Evolutionary conservation across 2,329 filamentous ascomycete genomes (phyloP).

Genomic region (Beauveria sp.): DNA sequence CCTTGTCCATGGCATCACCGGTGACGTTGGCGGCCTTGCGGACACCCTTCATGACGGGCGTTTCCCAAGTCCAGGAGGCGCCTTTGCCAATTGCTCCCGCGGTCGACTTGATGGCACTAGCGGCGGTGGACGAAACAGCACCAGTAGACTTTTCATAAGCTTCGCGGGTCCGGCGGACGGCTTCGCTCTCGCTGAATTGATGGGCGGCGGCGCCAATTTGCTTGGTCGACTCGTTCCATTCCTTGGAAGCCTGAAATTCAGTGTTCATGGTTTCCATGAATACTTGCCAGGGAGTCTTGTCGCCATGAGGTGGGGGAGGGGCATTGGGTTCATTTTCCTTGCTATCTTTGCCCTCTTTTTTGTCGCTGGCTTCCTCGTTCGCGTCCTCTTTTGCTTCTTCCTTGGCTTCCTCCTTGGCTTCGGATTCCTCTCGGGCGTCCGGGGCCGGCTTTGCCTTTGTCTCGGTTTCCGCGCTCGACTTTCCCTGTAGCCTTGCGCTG

Average conservation of each 20-base stretch:
- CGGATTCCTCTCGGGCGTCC: conserved; percentile 32
- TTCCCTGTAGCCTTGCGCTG: conserved; percentile 19
- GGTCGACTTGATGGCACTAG: conserved; percentile 75
- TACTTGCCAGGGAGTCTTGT: conserved; percentile 98
- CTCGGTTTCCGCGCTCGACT: conserved; percentile 29
- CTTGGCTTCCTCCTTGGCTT: conserved; percentile 31
- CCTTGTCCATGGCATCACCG: conserved; percentile 82
- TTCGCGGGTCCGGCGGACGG: conserved; percentile 74
- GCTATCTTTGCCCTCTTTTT: conserved; percentile 35
- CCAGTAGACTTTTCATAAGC: conserved; percentile 84
- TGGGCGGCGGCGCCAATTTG: conserved; percentile 82
- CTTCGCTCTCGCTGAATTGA: conserved; percentile 88
- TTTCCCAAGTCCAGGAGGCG: conserved; percentile 96
- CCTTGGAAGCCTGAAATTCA: conserved; percentile 94
- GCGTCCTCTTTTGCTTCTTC: conserved; percentile 27
- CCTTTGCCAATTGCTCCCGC: conserved; percentile 83
- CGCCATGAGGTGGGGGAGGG: conserved; percentile 88
- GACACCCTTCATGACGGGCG: conserved; percentile 82
- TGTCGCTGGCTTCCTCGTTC: not conserved
- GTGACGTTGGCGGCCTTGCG: conserved; percentile 80
- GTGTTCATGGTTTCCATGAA: conserved; percentile 93
- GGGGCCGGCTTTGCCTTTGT: conserved; percentile 16
- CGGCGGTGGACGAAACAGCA: conserved; percentile 70
- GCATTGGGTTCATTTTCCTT: conserved; percentile 59
- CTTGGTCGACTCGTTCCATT: conserved; percentile 99